phyloP scores from a whole-genome alignment of 768 basidiomycete species.

The Tulasnella sp. region DNA sequence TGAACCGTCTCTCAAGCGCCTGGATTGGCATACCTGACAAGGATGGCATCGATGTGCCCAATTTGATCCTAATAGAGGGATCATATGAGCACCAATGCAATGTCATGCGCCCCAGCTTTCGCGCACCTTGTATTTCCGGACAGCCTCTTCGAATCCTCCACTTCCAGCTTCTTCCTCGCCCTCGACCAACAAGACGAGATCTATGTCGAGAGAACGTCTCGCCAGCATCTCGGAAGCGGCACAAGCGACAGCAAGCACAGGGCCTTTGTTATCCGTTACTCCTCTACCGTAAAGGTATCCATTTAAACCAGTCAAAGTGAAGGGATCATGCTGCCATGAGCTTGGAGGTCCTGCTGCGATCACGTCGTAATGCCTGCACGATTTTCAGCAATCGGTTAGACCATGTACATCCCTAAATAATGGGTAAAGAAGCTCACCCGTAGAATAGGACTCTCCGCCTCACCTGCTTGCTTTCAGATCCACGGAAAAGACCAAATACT shows the following conservation, averaged over 20 bases:
- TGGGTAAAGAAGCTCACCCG: constrained; percentile 42
- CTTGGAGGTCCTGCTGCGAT: constrained; percentile 50
- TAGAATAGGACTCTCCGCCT: constrained; percentile 83
- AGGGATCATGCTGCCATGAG: constrained; percentile 73
- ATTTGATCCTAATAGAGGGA: constrained; percentile 54
- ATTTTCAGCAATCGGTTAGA: not conserved
- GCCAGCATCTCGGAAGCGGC: constrained; percentile 76
- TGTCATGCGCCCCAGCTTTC: not conserved
- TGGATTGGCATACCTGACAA: constrained; percentile 51
- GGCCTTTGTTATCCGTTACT: constrained; percentile 92
- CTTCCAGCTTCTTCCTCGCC: constrained; percentile 98
- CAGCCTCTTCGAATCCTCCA: constrained; percentile 68
- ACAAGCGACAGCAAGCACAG: constrained; percentile 80
- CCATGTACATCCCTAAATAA: not conserved
- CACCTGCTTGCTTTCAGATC: constrained; percentile 41
- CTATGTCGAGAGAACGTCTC: constrained; percentile 62
- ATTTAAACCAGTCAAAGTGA: constrained; percentile 66
- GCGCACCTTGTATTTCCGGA: constrained; percentile 59
- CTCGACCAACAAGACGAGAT: constrained; percentile 84
- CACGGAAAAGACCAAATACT: constrained; percentile 78
- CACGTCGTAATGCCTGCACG: constrained; percentile 85
- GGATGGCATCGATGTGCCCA: constrained; percentile 77
- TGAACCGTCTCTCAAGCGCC: not conserved
- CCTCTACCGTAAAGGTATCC: constrained; percentile 88
- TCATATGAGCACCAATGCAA: not conserved